A percentile compares a stretch with the other conserved stretches of the same genome.
Conservation (phyloP, 192 early-diverging fungal species). For the Gamsiella multidivaricata region DNA sequence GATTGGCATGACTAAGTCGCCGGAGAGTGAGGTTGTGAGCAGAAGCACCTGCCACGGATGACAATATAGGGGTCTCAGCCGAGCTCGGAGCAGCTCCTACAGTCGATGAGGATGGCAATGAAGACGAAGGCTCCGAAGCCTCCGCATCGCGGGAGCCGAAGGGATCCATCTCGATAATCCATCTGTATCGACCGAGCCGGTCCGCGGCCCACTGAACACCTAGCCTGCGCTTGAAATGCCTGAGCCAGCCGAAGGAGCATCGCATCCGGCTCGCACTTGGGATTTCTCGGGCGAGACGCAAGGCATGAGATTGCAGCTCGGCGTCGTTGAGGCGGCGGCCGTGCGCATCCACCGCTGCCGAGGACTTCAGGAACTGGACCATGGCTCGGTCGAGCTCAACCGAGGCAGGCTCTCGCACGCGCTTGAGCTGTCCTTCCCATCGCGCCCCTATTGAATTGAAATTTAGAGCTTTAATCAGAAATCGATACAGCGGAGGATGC, state of each 20-base stretch:
- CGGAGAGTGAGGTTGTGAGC: not conserved
- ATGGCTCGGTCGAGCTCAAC: slow-evolving; percentile 52
- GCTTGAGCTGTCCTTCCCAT: slow-evolving; percentile 53
- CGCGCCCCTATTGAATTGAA: slow-evolving; percentile 32
- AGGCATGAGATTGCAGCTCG: slow-evolving; percentile 43
- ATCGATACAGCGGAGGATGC: too few relatives aligned
- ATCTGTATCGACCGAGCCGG: slow-evolving; percentile 26
- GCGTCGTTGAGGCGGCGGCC: slow-evolving; percentile 52
- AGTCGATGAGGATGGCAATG: not conserved
- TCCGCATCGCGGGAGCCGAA: not conserved
- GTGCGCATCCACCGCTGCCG: slow-evolving; percentile 39
- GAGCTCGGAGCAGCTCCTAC: not conserved
- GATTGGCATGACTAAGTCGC: slow-evolving; percentile 10
- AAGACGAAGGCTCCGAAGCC: not conserved
- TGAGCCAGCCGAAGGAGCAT: slow-evolving; percentile 51
- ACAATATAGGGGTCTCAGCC: slow-evolving; percentile 1
- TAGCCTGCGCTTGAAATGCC: slow-evolving; percentile 49
- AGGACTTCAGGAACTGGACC: slow-evolving; percentile 46
- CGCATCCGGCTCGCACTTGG: slow-evolving; percentile 41
- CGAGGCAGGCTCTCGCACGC: slow-evolving; percentile 53
- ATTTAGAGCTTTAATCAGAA: not conserved
- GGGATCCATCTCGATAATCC: slow-evolving; percentile 46
- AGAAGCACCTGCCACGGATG: not conserved
- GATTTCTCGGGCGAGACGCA: slow-evolving; percentile 34
- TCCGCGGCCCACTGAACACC: slow-evolving; percentile 47